Evolutionary conservation across 2,329 filamentous ascomycete genomes (phyloP), one percentile per base, ranked within the genome.

Genomic region (Aspergillus alliaceus): DNA sequence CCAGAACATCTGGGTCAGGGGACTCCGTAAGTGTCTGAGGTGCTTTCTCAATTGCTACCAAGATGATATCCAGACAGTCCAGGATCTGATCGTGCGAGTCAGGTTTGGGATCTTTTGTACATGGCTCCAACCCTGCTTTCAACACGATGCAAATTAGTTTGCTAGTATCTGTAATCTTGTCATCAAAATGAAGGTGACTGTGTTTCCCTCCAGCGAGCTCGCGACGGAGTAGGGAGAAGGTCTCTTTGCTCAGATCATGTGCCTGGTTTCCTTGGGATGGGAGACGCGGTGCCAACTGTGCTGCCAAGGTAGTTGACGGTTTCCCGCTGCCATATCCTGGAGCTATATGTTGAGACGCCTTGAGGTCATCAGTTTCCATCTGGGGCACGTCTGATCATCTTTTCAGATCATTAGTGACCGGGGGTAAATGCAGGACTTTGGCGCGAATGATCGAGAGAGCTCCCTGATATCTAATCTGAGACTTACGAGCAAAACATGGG

Each of bases 101-200:
- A 74, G 56, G 90, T 2, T 86, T 86, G 64, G 92, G 85, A 65
- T 91, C 85, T 68, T 84, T 54, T 51, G 40, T 52, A 35, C 58
- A 68, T 37, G 67, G 64, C 64, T 92, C 89, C 12, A 97, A 79
- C 22, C 91, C 89, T 57, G 91, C 90, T 69, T 90, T 88, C 50
- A 89, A 82, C 65, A 95, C 90, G 60, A 96, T 89, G 68, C 90
- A 92, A 52, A 96, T 87, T 50, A 97, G 83, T 75, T 92, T 90
- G 66, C 92, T 89, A 65, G 96, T 93, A 70, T 96, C 87, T 51
- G 87, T 83, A 44, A 90, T 76, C 63, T 89, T 87, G 44, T 90
- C 86, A 60, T 88, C 84, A 1, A 80, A 69, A 12, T 84, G 82
- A 31, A 75, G 59, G 44, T 76, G 73, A 40, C 72, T 75, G 37